Evolutionary conservation across 306 rosid genomes (phyloP), one percentile per base, ranked within the genome.

Genomic region (Oemleria cerasiformis): DNA sequence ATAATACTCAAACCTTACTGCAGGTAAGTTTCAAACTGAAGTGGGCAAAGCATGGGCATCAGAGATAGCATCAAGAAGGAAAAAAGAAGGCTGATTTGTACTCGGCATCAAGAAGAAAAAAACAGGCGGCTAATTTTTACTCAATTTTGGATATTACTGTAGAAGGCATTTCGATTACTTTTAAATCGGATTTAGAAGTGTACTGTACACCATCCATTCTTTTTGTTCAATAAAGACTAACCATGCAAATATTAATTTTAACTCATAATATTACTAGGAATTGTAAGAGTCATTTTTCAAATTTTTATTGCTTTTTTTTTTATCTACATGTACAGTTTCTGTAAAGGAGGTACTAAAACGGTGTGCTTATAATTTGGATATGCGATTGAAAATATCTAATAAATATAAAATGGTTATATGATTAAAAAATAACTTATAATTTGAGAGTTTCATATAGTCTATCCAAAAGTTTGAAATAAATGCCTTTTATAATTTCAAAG

Each of bases 11-110:
- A 68, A 19, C 44, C n/a, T 30, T 67, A 15, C 8, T 25, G 80
- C 86, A 90, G 96, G 96, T 61, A 90, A 92, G 91, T 92, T 92
- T 73, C 91, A 90, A 84, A 90, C 98, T 45, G 96, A 92, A 68
- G 44, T 75, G 39, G 98, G 97, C 75, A 90, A 87, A 82, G 87
- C 98, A 16, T 92, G 97, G 98, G 98, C 98, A 15, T 73, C 79
- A 20, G 98, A 92, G 86, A 81, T 92, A 38, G 86, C 70, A 71
- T 90, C 96, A 20, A 84, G 97, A 80, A 86, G 93, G 59, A 81
- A 84, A 84, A 84, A 60, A 43, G 72, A 88, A 71, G 61, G 82
- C 87, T 73, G 51, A 62, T 42, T 67, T 65, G 41, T 51, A 20
- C 5, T 0, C 9, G 36, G 86, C 70, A 71, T 90, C 96, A 20